Evolutionary conservation across 257 asterid genomes (phyloP), one percentile per base, ranked within the genome.

Genomic region (Lycium barbarum): DNA sequence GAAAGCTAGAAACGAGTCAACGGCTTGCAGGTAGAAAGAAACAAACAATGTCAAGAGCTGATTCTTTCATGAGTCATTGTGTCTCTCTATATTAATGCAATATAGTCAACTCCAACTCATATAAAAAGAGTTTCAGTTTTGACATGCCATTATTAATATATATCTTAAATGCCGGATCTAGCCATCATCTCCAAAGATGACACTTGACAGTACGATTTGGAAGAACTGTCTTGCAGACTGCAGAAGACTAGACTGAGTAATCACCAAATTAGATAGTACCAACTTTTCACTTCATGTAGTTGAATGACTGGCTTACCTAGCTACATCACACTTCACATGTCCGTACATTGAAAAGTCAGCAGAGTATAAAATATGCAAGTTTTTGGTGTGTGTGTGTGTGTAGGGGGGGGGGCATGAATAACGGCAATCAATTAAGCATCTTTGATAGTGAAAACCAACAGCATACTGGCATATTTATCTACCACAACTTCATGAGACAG

Each of bases 1-100:
- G 8, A 76, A 76, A 76, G 12, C 47, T 51, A 14, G 82, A 76
- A 76, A 76, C 13, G 57, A 61, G 43, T 51, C 82, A 76, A 26
- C 43, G 26, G 63, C 82, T 35, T 76, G 22, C 26, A 74, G 45
- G 61, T 49, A 51, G 26, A 74, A 72, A 22, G 62, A 22, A 11
- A 49, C 47, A 22, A 26, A 2, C 22, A 76, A 76, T 76, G 22
- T n/a, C 67, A 61, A 61, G 35, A 74, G 59, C 45, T 49, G 8
- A 49, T 74, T 74, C 13, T 74, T 74, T 74, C 82, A 76, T 4
- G 14, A 76, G 63, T 53, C 63, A 9, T 49, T 12, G 18, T 13
- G 11, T 76, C 82, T 76, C 47, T 76, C 14, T 51, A 10, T 26
- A 76, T n/a, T 4, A 72, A 18, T 43, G 10, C 47, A 76, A 22